A percentile compares a stretch with the other conserved stretches of the same genome.
phyloP scores from a whole-genome alignment of 345 rosid genomes.

The Cardamine resedifolia region DNA sequence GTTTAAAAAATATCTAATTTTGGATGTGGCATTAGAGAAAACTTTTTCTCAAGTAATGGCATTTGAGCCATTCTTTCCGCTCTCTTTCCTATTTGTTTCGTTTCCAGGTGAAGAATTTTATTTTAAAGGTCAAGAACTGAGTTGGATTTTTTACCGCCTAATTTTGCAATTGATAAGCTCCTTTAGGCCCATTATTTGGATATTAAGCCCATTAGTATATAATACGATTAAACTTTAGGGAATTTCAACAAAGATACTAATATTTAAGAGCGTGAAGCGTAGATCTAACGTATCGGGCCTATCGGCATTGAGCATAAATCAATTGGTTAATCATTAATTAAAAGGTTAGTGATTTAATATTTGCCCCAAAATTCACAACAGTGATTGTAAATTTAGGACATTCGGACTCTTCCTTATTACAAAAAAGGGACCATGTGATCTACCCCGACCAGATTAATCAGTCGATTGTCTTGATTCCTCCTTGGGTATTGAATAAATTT shows the following conservation, averaged over 20 bases:
- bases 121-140: background rate
- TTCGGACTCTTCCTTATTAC: background rate
- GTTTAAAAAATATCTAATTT: no score
- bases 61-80: no score
- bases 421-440: background rate
- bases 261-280: background rate
- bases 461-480: slow-evolving; percentile 12
- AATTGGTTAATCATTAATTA: background rate
- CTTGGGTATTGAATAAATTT: background rate
- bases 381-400: background rate
- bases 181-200: background rate
- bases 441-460: slow-evolving; percentile 3
- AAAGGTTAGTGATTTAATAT: background rate
- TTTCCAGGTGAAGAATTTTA: background rate
- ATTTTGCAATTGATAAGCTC: background rate
- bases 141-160: background rate
- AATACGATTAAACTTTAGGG: background rate
- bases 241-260: background rate
- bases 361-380: background rate
- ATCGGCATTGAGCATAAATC: background rate
- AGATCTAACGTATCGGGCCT: background rate
- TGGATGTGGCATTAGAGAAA: no score
- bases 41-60: no score
- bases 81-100: background rate
- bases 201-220: background rate